Conservation (phyloP, 148 eudicot species). For the Pharnaceum exiguum region DNA sequence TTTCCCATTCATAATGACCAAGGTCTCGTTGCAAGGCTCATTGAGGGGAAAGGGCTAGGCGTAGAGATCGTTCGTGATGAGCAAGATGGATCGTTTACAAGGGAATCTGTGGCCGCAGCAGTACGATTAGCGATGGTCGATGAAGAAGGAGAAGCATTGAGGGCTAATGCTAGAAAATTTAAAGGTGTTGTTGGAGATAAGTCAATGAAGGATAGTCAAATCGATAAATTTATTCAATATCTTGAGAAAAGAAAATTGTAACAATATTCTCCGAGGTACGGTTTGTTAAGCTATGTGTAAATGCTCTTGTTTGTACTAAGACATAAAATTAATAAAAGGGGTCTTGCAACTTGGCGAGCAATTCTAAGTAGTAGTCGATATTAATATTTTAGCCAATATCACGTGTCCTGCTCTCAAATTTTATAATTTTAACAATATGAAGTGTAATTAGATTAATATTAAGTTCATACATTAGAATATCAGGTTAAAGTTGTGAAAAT, state of each 20-base stretch:
- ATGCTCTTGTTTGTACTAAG: too few relatives aligned
- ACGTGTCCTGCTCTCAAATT: too few relatives aligned
- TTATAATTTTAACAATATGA: too few relatives aligned
- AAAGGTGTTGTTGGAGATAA: constrained; percentile 37
- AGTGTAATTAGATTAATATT: too few relatives aligned
- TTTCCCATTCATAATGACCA: constrained; percentile 68
- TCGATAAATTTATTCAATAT: constrained; percentile 25
- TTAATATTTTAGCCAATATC: too few relatives aligned
- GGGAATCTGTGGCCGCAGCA: constrained; percentile 41
- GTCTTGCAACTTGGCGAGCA: too few relatives aligned
- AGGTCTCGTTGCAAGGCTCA: constrained; percentile 49
- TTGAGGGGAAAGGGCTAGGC: constrained; percentile 47
- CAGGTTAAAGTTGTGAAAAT: too few relatives aligned
- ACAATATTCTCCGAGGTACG: too few relatives aligned
- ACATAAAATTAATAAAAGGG: too few relatives aligned
- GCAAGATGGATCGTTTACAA: constrained; percentile 41
- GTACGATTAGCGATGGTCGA: constrained; percentile 40
- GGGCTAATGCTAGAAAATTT: constrained; percentile 42
- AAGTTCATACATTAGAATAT: too few relatives aligned
- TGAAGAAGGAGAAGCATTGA: constrained; percentile 41
- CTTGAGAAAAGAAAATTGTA: constrained; percentile 23
- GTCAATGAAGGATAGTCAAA: constrained; percentile 15
- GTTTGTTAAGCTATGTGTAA: too few relatives aligned
- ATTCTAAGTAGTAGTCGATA: too few relatives aligned
- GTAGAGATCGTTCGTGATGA: constrained; percentile 48